phyloP scores from a whole-genome alignment of 352 stramenopile species.

The Phytophthora foliorum region DNA sequence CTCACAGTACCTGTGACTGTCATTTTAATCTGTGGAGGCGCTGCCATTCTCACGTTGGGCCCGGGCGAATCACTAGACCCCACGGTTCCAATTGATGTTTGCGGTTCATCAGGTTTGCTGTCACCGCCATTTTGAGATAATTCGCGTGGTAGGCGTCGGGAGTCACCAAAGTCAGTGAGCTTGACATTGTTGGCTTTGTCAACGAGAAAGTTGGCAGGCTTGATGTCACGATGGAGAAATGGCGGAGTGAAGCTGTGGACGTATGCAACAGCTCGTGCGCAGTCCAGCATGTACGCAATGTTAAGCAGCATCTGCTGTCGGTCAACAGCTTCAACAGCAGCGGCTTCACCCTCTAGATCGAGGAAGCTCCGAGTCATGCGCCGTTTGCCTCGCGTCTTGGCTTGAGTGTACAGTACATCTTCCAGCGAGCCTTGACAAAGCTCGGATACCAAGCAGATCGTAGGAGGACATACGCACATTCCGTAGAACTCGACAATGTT shows the following conservation, averaged over 20 bases:
- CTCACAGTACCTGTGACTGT: conserved; percentile 74
- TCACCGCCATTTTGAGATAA: conserved; percentile 4
- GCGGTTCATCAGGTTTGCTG: conserved; percentile 10
- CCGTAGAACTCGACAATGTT: conserved; percentile 77
- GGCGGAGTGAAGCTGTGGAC: conserved; percentile 71
- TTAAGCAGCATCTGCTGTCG: conserved; percentile 57
- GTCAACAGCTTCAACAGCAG: conserved; percentile 17
- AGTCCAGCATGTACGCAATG: conserved; percentile 73
- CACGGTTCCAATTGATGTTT: conserved; percentile 24
- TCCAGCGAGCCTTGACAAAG: conserved; percentile 62
- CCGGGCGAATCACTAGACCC: conserved; percentile 16
- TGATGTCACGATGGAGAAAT: conserved; percentile 76
- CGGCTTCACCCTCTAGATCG: conserved; percentile 16
- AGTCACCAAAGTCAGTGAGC: conserved; percentile 78
- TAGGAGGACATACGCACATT: conserved; percentile 73
- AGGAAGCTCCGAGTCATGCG: conserved; percentile 18
- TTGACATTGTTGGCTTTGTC: conserved; percentile 64
- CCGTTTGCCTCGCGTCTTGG: conserved; percentile 7
- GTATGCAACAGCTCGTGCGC: conserved; percentile 65
- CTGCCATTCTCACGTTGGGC: conserved; percentile 3
- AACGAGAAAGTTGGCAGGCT: conserved; percentile 73
- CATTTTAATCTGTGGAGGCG: conserved; percentile 52
- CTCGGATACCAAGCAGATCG: conserved; percentile 70
- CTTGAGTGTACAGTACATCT: conserved; percentile 45
- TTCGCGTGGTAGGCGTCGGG: conserved; percentile 46